Conservation (phyloP, 257 asterid genomes). For the Solanum paucissectum region DNA sequence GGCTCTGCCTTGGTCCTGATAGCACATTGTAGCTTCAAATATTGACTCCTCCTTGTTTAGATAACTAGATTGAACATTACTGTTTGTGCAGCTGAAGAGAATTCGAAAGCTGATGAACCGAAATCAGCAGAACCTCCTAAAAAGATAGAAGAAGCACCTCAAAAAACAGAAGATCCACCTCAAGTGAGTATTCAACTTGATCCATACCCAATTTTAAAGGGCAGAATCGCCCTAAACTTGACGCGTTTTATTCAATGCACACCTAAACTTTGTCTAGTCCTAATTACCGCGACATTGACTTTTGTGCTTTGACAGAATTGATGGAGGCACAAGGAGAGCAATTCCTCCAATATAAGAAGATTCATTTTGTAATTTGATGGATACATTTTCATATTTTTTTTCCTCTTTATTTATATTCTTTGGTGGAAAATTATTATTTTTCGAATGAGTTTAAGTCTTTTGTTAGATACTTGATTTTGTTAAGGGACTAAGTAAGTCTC, state of each 20-base stretch:
- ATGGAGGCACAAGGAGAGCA: neutral
- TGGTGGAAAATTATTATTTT: neutral
- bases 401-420: neutral
- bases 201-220: neutral
- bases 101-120: conserved; percentile 40
- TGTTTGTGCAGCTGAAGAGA: conserved; percentile 50
- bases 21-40: neutral
- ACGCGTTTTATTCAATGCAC: neutral
- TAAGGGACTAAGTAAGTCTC: neutral
- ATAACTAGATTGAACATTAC: neutral
- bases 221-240: neutral
- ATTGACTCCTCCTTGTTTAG: neutral
- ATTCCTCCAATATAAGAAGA: neutral
- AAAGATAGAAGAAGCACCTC: neutral
- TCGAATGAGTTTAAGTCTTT: neutral
- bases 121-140: conserved; percentile 22
- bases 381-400: neutral
- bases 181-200: conserved; percentile 22
- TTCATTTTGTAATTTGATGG: neutral
- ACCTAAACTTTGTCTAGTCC: neutral
- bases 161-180: conserved; percentile 3
- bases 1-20: neutral
- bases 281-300: neutral
- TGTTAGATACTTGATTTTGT: neutral
- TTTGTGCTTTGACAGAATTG: neutral